phyloP scores from a whole-genome alignment of 1,284 basidiomycete species.

The Cryptococcus wingfieldii region DNA sequence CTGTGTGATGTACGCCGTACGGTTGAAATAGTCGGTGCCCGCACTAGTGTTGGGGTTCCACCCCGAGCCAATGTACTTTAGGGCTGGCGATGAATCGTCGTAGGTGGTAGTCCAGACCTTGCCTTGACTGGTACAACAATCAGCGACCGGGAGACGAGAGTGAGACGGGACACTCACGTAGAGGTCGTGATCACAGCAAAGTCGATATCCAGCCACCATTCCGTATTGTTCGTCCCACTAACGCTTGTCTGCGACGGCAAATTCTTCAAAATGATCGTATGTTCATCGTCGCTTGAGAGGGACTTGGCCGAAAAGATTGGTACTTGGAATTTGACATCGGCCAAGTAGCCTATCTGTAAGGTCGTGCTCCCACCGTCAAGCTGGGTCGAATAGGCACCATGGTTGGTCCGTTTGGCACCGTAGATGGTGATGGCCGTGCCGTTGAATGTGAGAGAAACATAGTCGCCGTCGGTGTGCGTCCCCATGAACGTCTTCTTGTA shows the following conservation, averaged over 20 bases:
- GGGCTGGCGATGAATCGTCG: constrained; percentile 13
- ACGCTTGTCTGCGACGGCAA: background rate
- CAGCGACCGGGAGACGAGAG: background rate
- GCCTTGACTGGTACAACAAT: background rate
- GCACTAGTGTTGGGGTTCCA: background rate
- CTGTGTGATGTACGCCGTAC: constrained; percentile 1
- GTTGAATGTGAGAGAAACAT: constrained; percentile 24
- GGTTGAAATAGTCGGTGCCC: constrained; percentile 5
- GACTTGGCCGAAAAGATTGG: constrained; percentile 9
- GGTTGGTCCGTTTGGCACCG: constrained; percentile 21
- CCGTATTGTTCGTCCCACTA: background rate
- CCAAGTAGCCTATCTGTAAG: constrained; percentile 7
- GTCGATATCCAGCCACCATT: constrained; percentile 19
- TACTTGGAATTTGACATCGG: constrained; percentile 3
- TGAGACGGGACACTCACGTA: background rate
- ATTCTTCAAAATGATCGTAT: constrained; percentile 8
- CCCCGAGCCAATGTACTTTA: constrained; percentile 6
- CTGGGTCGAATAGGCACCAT: constrained; percentile 20
- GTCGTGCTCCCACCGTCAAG: constrained; percentile 11
- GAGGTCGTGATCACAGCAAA: constrained; percentile 6
- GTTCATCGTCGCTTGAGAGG: constrained; percentile 12
- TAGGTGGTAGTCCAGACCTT: constrained; percentile 7
- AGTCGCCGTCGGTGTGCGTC: constrained; percentile 22
- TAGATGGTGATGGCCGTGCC: constrained; percentile 25
- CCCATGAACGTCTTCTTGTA: constrained; percentile 16